Evolutionary conservation across 805 yeast species (phyloP), one percentile per base, ranked within the genome.

Genomic region (Kodamaea jinghongensis): DNA sequence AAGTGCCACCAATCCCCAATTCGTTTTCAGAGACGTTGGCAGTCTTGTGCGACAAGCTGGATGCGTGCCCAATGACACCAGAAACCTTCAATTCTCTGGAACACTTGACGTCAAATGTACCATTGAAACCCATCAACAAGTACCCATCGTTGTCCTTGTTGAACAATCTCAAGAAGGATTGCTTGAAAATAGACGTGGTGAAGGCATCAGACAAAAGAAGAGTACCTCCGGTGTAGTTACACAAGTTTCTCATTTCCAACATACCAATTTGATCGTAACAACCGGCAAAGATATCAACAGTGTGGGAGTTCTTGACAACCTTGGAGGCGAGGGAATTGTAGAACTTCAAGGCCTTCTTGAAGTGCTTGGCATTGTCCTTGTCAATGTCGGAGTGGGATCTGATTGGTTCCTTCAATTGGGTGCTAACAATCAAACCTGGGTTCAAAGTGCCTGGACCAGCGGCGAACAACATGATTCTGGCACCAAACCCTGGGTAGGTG

Each of bases 331-430:
- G 60, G 28, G 72, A 67, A 46, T 85, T 90, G 63, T 89, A 90
- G 56, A 79, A 89, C 61, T 86, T 83, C 52, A 75, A 76, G 7
- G 96, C 95, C 61, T 86, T 86, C 56, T 86, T 83, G 68, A 81
- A 86, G 60, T 89, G 96, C 56, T 83, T 83, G 41, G 96, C 95
- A 41, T 56, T 63, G 54, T 91, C 97, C 50, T 89, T 82, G 61
- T 93, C 98, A 50, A 93, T 86, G 61, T 93, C 99, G 56, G 86
- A 87, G 66, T 93, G 99, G 6, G 99, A 93, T 71, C 99, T 81
- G 53, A 93, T 85, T 35, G 99, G 96, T 65, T 93, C 99, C 60
- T 86, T 86, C 60, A 93, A 75, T 61, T 89, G 93, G 16, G 83
- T 80, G 32, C 91, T 87, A 20, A 93, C 99, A 50, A 93, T 88